Conservation (phyloP, 192 early-diverging fungal species). For the Blastocladiella britannica region DNA sequence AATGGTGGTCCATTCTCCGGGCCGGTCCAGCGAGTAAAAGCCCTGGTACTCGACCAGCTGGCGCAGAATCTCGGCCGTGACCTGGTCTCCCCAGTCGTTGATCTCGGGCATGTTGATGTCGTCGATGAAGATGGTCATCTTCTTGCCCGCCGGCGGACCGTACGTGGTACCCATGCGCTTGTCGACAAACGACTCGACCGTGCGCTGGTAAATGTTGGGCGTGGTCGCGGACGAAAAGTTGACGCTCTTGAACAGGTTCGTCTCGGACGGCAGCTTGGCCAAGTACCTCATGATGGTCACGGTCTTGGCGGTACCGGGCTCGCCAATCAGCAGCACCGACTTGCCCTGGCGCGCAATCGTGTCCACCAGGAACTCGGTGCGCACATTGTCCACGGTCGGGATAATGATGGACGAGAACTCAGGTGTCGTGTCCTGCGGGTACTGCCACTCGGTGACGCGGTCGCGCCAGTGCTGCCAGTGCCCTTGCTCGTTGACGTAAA, state of each 20-base stretch:
- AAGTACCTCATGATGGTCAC: slow-evolving; percentile 95
- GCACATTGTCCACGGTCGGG: slow-evolving; percentile 91
- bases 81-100: slow-evolving; percentile 97
- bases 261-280: slow-evolving; percentile 76
- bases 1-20: slow-evolving; percentile 77
- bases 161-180: slow-evolving; percentile 82
- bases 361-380: slow-evolving; percentile 86
- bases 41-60: slow-evolving; percentile 88
- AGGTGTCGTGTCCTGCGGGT: slow-evolving; percentile 74
- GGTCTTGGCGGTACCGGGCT: slow-evolving; percentile 97
- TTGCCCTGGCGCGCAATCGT: slow-evolving; percentile 88
- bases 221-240: slow-evolving; percentile 98
- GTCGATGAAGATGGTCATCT: slow-evolving; percentile 98
- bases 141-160: slow-evolving; percentile 60
- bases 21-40: slow-evolving; percentile 74
- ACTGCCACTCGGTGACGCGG: slow-evolving; percentile 77
- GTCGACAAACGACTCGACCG: slow-evolving; percentile 95
- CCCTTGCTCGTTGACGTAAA: slow-evolving; percentile 54
- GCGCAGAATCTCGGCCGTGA: slow-evolving; percentile 86
- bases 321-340: slow-evolving; percentile 88
- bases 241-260: slow-evolving; percentile 75
- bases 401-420: slow-evolving; percentile 80
- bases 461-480: slow-evolving; percentile 77
- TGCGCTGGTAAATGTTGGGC: slow-evolving; percentile 79
- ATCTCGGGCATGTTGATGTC: slow-evolving; percentile 94